These are phyloP conservation scores for Danielia oregonensis DNA, from an alignment of 805 yeast genomes.

Conservation along the genomic window DNA sequence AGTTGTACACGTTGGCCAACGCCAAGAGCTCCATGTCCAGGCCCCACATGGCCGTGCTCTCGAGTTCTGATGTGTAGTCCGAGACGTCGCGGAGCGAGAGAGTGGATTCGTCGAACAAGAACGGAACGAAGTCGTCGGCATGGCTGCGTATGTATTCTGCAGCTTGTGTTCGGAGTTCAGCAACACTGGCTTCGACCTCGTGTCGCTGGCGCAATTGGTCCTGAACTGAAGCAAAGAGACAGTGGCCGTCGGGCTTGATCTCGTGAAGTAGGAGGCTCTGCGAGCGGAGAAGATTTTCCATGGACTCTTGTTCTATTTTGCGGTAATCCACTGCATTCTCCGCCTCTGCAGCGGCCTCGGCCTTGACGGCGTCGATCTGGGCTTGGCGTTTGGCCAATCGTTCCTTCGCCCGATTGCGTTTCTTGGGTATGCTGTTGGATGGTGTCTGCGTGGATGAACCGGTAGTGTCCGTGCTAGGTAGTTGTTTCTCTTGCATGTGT, in stretches of 20 bases:
- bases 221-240: slow-evolving; percentile 79
- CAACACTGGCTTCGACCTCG: slow-evolving; percentile 28
- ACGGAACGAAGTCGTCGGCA: slow-evolving; percentile 74
- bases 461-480: no score
- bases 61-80: slow-evolving; percentile 65
- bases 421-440: slow-evolving; percentile 37
- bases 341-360: slow-evolving; percentile 73
- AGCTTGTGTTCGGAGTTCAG: slow-evolving; percentile 59
- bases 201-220: slow-evolving; percentile 70
- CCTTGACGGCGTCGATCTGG: slow-evolving; percentile 55
- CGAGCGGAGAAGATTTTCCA: slow-evolving; percentile 49
- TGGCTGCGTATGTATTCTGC: slow-evolving; percentile 63
- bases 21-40: slow-evolving; percentile 91
- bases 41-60: slow-evolving; percentile 90
- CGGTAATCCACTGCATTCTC: slow-evolving; percentile 60
- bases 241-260: slow-evolving; percentile 89
- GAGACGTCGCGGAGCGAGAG: slow-evolving; percentile 60
- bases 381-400: slow-evolving; percentile 73
- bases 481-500: not conserved
- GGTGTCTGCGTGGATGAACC: slow-evolving; percentile 21
- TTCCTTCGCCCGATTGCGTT: slow-evolving; percentile 79
- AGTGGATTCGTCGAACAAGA: slow-evolving; percentile 75
- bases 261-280: slow-evolving; percentile 56
- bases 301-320: slow-evolving; percentile 65
- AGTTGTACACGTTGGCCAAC: slow-evolving; percentile 62